Evolutionary conservation across 768 basidiomycete species (phyloP).

Genomic region (Cystobasidium ongulense): DNA sequence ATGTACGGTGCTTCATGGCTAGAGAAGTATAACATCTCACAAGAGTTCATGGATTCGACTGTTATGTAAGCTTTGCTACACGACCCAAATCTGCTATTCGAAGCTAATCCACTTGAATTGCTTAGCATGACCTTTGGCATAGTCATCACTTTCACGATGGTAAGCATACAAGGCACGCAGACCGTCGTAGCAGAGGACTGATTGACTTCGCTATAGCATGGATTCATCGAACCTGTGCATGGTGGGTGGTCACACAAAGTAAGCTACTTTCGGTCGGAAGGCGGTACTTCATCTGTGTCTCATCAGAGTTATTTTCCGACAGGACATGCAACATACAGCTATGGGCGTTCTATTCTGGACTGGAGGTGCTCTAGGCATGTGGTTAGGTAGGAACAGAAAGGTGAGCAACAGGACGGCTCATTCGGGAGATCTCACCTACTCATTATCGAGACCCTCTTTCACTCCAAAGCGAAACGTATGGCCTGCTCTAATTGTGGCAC

Average conservation of each 20-base stretch:
- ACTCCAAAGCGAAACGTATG: background rate
- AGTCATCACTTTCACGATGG: constrained; percentile 10
- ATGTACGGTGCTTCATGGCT: constrained; percentile 15
- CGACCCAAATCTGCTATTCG: background rate
- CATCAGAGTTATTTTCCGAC: no score
- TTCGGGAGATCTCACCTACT: background rate
- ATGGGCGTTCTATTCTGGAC: constrained; percentile 20
- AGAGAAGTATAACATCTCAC: constrained; percentile 1
- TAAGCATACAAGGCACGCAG: background rate
- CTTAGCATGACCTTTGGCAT: background rate
- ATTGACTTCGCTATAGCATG: background rate
- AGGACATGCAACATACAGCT: constrained; percentile 16
- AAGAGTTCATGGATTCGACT: constrained; percentile 10
- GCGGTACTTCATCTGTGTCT: background rate
- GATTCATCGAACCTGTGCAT: background rate
- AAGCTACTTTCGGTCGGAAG: background rate
- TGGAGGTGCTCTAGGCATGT: constrained; percentile 17
- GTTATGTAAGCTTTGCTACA: background rate
- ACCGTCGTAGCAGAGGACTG: background rate
- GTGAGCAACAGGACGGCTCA: background rate
- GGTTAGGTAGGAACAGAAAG: constrained; percentile 10
- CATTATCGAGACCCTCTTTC: background rate
- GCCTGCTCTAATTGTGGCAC: background rate
- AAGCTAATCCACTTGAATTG: background rate
- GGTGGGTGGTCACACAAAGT: constrained; percentile 3